Evolutionary conservation across 108 stramenopile species (phyloP).

Genomic region (Skeletonema menzelii): DNA sequence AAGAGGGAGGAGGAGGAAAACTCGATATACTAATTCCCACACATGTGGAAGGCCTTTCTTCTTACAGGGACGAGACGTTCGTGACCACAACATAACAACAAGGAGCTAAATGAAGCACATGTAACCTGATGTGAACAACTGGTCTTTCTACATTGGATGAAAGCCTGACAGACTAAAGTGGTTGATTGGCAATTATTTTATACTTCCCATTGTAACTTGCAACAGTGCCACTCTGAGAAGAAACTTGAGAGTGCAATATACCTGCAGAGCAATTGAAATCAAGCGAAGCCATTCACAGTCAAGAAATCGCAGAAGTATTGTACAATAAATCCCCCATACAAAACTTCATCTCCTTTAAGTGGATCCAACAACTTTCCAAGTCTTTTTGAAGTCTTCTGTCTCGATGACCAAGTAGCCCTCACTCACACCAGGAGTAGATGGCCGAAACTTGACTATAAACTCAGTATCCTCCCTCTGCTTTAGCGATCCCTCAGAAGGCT

Average conservation of each 20-base stretch:
- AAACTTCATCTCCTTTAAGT: slow-evolving; percentile 18
- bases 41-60: too few relatives aligned
- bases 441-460: slow-evolving; percentile 74
- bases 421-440: slow-evolving; percentile 55
- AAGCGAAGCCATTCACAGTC: background rate
- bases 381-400: slow-evolving; percentile 90
- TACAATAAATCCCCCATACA: background rate
- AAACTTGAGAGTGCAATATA: background rate
- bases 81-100: too few relatives aligned
- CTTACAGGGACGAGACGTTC: too few relatives aligned
- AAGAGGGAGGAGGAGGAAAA: too few relatives aligned
- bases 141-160: too few relatives aligned
- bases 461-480: slow-evolving; percentile 55
- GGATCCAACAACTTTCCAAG: slow-evolving; percentile 74
- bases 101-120: too few relatives aligned
- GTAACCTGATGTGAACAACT: too few relatives aligned
- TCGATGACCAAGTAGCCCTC: slow-evolving; percentile 82
- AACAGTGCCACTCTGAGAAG: background rate
- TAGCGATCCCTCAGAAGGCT: slow-evolving; percentile 73
- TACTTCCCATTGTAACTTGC: too few relatives aligned
- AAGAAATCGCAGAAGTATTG: background rate
- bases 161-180: too few relatives aligned
- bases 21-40: too few relatives aligned
- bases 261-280: too few relatives aligned
- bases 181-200: too few relatives aligned